Base-by-base conservation (phyloP, 1,284 basidiomycete species). In the Tetrapyrgos nigripes region DNA sequence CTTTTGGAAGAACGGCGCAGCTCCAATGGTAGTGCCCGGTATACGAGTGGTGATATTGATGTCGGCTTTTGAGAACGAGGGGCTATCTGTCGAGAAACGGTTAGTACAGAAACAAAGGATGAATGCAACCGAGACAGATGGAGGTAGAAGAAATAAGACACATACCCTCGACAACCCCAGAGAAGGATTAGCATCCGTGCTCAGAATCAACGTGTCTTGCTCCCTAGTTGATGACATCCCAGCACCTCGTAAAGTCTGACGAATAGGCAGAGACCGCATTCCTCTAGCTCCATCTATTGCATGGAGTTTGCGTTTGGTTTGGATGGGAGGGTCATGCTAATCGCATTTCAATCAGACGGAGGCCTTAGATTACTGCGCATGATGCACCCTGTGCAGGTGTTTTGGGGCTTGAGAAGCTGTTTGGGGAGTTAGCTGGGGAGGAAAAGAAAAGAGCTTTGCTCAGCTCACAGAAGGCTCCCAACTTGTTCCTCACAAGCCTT, bases 251-350 rank as follows among this genome's bases (percentile, higher is more conserved):
- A 86, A 78, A 19, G 85, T 76, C 67, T 87, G 87, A 14, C 88
- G 83, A 43, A 95, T 85, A 1, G 89, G 84, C 31, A 96, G 74
- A 28, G 92, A 92, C 94, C 94, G 96, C 59, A 94, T 83, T 1
- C 91, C 92, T 37, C 91, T 84, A 40, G 87, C 87, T 17, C 91
- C 91, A 33, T 89, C 87, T 46, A 96, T 85, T 43, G 87, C 85
- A 62, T 93, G 91, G n/a, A 95, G 79, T 64, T 92, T 91, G 40
- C 91, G 85, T 67, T 93, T 92, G 6, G 86, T 86, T 8, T 86
- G 84, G 29, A 86, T 81, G 1, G 94, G 94, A 29, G 96, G 83
- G 67, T 93, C 92, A 35, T 88, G 86, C 90, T 94, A 68, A 3
- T 19, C 47, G 53, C 6, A 14, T 8, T 8, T 33, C 37, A 56